phyloP scores from a whole-genome alignment of 2,329 filamentous ascomycete species.

The Diaporthe batatas region DNA sequence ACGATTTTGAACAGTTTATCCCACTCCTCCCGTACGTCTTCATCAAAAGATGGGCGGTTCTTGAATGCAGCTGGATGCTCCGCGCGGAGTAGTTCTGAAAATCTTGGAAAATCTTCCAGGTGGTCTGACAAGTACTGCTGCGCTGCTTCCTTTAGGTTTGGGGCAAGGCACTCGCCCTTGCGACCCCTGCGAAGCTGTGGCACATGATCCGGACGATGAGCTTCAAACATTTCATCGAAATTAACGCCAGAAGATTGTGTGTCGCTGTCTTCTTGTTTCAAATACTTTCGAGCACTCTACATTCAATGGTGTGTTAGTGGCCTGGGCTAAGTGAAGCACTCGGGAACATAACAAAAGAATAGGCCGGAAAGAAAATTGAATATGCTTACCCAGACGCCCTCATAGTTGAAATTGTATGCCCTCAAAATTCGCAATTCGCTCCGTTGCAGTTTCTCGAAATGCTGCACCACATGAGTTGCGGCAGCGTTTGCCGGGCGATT shows the following conservation, averaged over 20 bases:
- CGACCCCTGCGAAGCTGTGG: neutral
- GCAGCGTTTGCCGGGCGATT: neutral
- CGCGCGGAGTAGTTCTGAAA: neutral
- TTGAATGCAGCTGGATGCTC: neutral
- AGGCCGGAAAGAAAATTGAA: neutral
- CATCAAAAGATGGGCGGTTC: too few relatives aligned
- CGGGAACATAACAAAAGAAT: neutral
- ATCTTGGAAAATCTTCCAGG: neutral
- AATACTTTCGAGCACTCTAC: neutral
- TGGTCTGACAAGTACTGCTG: neutral
- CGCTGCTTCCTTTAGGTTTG: neutral
- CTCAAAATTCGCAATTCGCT: neutral
- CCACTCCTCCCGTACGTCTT: neutral
- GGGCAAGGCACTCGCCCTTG: neutral
- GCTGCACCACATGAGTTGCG: neutral
- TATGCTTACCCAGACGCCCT: neutral
- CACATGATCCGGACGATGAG: neutral
- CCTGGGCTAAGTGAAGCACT: neutral
- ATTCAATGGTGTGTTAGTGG: neutral
- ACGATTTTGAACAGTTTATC: neutral
- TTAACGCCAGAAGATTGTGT: neutral
- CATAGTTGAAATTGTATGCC: neutral
- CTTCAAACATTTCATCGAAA: neutral
- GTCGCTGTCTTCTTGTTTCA: neutral
- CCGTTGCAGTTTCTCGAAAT: neutral